Conservation (phyloP, 139 green algal species). For the Volvox africanus region DNA sequence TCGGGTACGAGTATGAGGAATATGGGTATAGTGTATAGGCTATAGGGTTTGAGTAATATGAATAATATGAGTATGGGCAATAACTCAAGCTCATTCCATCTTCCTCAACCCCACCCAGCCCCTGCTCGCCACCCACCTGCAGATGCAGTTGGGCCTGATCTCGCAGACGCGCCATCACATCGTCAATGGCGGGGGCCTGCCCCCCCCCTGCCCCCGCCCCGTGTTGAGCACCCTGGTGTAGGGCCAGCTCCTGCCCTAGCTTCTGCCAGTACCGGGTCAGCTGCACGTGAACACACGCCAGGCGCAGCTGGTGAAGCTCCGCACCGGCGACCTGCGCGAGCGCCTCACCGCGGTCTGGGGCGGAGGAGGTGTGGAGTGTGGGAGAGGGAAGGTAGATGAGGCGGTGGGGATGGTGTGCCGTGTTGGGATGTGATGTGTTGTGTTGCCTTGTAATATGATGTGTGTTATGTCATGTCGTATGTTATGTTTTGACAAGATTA, state of each 20-base stretch:
- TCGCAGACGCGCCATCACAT: slow-evolving; percentile 73
- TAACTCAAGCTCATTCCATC: not conserved
- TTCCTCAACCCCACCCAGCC: not conserved
- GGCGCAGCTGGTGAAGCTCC: slow-evolving; percentile 75
- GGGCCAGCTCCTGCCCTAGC: slow-evolving; percentile 53
- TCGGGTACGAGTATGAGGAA: too few species aligned
- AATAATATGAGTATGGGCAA: too few species aligned
- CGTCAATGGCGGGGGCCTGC: slow-evolving; percentile 34
- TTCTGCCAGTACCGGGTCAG: slow-evolving; percentile 72
- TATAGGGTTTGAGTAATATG: too few species aligned
- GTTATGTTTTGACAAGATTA: too few species aligned
- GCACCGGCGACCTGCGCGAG: slow-evolving; percentile 47
- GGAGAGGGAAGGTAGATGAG: too few species aligned
- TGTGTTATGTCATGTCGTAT: too few species aligned
- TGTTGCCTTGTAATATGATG: too few species aligned
- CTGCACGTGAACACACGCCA: slow-evolving; percentile 84
- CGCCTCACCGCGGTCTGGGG: slow-evolving; percentile 6
- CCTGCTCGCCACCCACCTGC: too few species aligned
- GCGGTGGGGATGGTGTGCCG: too few species aligned
- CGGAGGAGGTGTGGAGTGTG: too few species aligned
- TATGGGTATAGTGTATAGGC: too few species aligned
- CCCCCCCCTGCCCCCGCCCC: slow-evolving; percentile 55
- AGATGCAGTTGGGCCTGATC: slow-evolving; percentile 68
- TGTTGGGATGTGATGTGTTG: too few species aligned
- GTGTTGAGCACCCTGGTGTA: not conserved